Conservation (phyloP, 805 yeast species). For the Pichia cephalocereana region DNA sequence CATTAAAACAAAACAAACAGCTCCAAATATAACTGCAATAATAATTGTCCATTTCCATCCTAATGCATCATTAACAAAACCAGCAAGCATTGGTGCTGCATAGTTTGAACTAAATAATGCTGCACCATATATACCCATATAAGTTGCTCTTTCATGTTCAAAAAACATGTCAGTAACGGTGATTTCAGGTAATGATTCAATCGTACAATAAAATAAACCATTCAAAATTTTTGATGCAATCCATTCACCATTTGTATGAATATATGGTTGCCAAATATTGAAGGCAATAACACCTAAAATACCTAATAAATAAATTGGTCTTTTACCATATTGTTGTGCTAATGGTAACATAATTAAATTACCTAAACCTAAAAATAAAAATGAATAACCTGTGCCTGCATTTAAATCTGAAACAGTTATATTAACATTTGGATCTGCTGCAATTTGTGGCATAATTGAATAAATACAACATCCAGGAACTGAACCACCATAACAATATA, state of each 20-base stretch:
- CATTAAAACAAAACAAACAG: constrained; percentile 30
- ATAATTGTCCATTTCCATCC: constrained; percentile 48
- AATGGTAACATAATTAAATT: constrained; percentile 29
- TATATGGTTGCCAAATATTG: constrained; percentile 28
- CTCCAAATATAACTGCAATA: constrained; percentile 39
- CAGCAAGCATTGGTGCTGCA: constrained; percentile 52
- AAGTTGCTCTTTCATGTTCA: constrained; percentile 42
- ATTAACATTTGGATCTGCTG: constrained; percentile 20
- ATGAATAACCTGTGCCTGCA: constrained; percentile 30
- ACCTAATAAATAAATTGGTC: constrained; percentile 29
- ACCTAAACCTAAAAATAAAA: constrained; percentile 33
- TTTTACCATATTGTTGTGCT: constrained; percentile 31
- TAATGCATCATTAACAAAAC: constrained; percentile 40
- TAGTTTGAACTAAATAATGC: constrained; percentile 46
- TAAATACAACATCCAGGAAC: constrained; percentile 16
- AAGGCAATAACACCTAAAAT: constrained; percentile 23
- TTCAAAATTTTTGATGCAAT: constrained; percentile 22
- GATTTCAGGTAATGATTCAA: constrained; percentile 42
- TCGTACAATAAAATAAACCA: constrained; percentile 28
- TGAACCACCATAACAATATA: constrained; percentile 27
- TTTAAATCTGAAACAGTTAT: constrained; percentile 27
- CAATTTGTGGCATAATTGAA: constrained; percentile 19
- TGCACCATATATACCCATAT: constrained; percentile 41
- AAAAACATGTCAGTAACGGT: constrained; percentile 41
- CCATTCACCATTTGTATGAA: constrained; percentile 24